phyloP scores from a whole-genome alignment of 2,329 filamentous ascomycete genomes.

The Cladosporium sp. region DNA sequence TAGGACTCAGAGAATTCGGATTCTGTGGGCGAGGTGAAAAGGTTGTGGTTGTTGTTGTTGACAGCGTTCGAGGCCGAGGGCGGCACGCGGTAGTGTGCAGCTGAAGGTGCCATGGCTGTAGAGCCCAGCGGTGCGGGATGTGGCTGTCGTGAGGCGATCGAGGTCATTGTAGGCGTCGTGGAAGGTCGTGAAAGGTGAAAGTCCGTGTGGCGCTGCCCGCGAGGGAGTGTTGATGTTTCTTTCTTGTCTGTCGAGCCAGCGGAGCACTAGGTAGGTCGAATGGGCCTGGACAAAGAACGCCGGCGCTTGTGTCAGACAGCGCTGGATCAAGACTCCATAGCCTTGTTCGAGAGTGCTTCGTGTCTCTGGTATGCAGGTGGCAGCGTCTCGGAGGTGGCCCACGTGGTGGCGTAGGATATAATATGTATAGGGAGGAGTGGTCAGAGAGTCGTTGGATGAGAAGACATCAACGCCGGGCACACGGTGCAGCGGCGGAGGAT shows the following conservation, averaged over 20 bases:
- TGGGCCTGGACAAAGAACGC: conserved; percentile 6
- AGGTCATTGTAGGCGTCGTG: conserved; percentile 55
- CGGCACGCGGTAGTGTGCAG: conserved; percentile 24
- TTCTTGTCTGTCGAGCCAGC: conserved; percentile 11
- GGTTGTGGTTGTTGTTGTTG: conserved; percentile 39
- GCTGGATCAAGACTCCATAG: conserved; percentile 4
- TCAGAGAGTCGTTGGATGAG: not conserved
- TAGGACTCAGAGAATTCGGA: conserved; percentile 82
- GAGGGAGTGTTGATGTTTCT: conserved; percentile 5
- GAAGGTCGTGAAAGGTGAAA: not conserved
- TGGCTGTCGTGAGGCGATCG: conserved; percentile 71
- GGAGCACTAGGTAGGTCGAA: not conserved
- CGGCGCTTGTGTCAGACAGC: conserved; percentile 1
- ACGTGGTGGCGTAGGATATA: not conserved
- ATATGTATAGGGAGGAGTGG: not conserved
- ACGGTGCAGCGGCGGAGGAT: conserved; percentile 4
- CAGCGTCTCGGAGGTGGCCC: not conserved
- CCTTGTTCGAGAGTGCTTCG: not conserved
- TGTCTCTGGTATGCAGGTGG: not conserved
- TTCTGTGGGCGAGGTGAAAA: conserved; percentile 79
- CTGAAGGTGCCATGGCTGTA: conserved; percentile 21
- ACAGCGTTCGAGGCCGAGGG: conserved; percentile 15
- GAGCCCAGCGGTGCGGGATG: conserved; percentile 52
- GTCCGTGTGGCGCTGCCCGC: not conserved
- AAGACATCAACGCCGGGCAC: not conserved